Conservation (phyloP, 2,329 filamentous ascomycete genomes). For the Colletotrichum falcatum region DNA sequence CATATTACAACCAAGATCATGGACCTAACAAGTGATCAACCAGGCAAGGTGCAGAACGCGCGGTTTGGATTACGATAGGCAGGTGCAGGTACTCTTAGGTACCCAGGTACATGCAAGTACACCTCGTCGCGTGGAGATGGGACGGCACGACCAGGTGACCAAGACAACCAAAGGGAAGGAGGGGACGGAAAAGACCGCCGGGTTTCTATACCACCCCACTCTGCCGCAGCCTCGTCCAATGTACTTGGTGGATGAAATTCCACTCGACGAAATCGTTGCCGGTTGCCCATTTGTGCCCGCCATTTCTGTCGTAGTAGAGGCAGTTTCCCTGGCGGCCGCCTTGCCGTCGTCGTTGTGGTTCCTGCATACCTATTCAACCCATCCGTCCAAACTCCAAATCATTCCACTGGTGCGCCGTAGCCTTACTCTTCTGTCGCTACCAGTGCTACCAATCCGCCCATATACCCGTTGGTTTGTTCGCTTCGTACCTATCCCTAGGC, state of each 20-base stretch:
- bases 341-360: background rate
- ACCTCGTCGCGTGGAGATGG: background rate
- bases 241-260: no score
- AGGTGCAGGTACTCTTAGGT: no score
- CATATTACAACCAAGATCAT: no score
- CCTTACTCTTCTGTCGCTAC: no score
- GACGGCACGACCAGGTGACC: background rate
- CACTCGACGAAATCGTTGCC: no score
- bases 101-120: no score
- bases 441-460: background rate
- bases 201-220: no score
- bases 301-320: no score
- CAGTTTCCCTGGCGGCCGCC: background rate
- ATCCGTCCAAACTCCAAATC: background rate
- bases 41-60: no score
- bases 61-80: background rate
- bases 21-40: no score
- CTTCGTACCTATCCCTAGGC: background rate
- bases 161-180: background rate
- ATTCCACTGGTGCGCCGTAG: background rate
- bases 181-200: background rate
- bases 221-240: no score
- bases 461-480: background rate
- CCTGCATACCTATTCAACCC: background rate
- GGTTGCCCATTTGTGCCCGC: background rate